Conservation (phyloP, 2,329 filamentous ascomycete genomes). For the Claviceps purpurea region DNA sequence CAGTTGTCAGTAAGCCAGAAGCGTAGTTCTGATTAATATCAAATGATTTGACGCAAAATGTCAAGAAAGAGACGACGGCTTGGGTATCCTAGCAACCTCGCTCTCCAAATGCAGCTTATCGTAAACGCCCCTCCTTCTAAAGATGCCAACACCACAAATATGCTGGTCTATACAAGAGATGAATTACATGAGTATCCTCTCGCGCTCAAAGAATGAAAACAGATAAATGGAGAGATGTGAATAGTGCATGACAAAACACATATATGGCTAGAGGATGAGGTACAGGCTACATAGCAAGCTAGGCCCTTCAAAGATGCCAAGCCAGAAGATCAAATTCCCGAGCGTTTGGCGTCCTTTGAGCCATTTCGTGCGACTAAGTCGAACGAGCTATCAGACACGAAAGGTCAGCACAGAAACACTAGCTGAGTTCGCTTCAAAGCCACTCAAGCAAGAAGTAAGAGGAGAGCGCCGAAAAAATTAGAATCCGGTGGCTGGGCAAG, state of each 20-base stretch:
- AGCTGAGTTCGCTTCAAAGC: not conserved
- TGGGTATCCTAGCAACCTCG: too few relatives aligned
- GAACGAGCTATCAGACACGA: constrained; percentile 35
- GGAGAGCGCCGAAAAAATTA: constrained; percentile 24
- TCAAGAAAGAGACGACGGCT: too few relatives aligned
- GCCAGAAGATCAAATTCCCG: constrained; percentile 66
- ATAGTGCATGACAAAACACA: not conserved
- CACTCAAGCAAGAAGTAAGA: not conserved
- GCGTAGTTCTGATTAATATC: too few relatives aligned
- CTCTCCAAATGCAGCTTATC: too few relatives aligned
- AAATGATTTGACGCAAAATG: too few relatives aligned
- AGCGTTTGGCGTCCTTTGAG: constrained; percentile 48
- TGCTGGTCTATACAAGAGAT: not conserved
- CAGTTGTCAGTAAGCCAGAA: too few relatives aligned
- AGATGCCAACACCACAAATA: not conserved
- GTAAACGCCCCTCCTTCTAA: too few relatives aligned
- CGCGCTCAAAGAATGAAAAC: not conserved
- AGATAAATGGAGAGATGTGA: not conserved
- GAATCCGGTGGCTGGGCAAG: constrained; percentile 37
- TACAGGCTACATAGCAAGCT: constrained; percentile 52
- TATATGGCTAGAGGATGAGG: constrained; percentile 32
- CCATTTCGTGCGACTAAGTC: constrained; percentile 51
- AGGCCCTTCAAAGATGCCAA: constrained; percentile 64
- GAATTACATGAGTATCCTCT: not conserved
- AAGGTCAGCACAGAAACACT: too few relatives aligned